Percentiles rank a stretch among this genome's conserved stretches.
These are phyloP conservation scores for Diospyros kaki DNA, from an alignment of 148 eudicot species.

Conservation along the genomic window DNA sequence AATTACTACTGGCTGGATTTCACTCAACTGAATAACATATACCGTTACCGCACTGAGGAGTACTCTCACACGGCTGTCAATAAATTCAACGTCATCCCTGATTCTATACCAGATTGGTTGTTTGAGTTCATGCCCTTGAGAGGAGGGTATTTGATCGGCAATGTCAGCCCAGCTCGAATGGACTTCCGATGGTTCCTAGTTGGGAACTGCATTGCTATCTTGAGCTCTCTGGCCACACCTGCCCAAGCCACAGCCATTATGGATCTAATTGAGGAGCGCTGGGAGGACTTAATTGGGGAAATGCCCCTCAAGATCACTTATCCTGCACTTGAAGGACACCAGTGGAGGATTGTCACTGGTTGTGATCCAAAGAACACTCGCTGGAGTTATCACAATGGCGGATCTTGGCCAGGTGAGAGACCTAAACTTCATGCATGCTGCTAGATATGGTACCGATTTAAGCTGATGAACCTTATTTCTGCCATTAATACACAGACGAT, in stretches of 20 bases:
- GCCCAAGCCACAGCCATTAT: conserved; percentile 57
- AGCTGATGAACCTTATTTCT: background rate
- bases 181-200: conserved; percentile 63
- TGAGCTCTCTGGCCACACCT: conserved; percentile 46
- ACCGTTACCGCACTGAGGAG: conserved; percentile 55
- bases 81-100: conserved; percentile 57
- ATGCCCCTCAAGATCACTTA: conserved; percentile 66
- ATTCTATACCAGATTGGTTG: conserved; percentile 59
- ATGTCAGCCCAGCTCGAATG: conserved; percentile 73
- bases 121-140: conserved; percentile 52
- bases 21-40: conserved; percentile 57
- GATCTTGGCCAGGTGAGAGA: conserved; percentile 67
- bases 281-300: conserved; percentile 62
- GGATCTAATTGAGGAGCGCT: conserved; percentile 65
- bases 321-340: conserved; percentile 58
- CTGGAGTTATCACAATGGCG: conserved; percentile 83
- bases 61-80: conserved; percentile 65
- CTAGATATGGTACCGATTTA: background rate
- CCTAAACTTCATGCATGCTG: background rate
- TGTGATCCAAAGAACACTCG: conserved; percentile 70
- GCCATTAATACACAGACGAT: background rate
- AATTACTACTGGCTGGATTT: conserved; percentile 64
- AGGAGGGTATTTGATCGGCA: conserved; percentile 61
- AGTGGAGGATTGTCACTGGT: conserved; percentile 65
- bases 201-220: conserved; percentile 57